Percentiles rank a stretch among this genome's conserved stretches.
Conservation (phyloP, 768 basidiomycete species). For the Suillus decipiens region DNA sequence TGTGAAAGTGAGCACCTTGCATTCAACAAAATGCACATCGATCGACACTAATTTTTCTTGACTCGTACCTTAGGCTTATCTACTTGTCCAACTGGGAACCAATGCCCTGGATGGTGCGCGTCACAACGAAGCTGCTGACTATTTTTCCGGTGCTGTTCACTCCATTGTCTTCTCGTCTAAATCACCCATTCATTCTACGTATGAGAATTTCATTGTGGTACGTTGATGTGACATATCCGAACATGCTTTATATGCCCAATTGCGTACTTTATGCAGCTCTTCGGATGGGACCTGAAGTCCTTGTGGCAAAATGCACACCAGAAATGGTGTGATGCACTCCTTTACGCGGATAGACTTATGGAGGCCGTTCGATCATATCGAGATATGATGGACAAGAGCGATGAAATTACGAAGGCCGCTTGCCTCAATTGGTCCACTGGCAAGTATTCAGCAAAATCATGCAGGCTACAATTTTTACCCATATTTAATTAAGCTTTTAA, state of each 20-base stretch:
- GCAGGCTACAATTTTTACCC: no score
- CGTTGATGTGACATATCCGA: no score
- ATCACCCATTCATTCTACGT: no score
- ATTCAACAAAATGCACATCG: not conserved
- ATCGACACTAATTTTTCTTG: not conserved
- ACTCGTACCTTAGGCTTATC: not conserved
- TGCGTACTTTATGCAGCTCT: not conserved
- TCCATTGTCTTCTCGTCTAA: not conserved
- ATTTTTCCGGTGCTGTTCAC: not conserved
- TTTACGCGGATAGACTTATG: not conserved
- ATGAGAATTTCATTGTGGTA: no score
- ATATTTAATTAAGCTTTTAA: no score
- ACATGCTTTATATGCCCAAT: not conserved
- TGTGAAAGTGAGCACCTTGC: not conserved
- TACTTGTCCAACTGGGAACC: not conserved
- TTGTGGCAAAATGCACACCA: not conserved
- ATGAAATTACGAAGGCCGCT: no score
- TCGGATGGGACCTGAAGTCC: not conserved
- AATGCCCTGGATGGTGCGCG: not conserved
- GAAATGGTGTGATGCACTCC: not conserved
- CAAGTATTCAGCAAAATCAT: no score
- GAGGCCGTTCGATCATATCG: not conserved
- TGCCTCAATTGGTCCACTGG: not conserved
- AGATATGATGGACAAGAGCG: not conserved
- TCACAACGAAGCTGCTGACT: not conserved